phyloP scores from a whole-genome alignment of 805 yeast species.

The Kazachstania kunashirensis region DNA sequence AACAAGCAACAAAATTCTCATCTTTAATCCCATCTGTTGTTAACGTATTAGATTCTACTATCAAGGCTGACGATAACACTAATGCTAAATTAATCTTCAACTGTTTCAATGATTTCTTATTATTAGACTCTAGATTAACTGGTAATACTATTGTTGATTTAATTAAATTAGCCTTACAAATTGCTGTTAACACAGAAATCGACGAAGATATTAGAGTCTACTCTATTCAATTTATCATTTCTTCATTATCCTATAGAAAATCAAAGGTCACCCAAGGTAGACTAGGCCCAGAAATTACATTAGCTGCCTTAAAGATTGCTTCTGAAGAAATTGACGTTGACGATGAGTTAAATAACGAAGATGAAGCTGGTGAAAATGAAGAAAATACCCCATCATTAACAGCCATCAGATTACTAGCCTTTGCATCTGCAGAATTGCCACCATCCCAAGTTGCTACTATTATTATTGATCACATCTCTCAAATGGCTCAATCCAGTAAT shows the following conservation, averaged over 20 bases:
- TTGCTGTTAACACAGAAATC: constrained; percentile 52
- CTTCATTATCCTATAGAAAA: constrained; percentile 71
- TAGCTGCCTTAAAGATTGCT: constrained; percentile 65
- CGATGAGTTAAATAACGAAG: constrained; percentile 65
- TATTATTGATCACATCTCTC: constrained; percentile 53
- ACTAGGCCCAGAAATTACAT: constrained; percentile 72
- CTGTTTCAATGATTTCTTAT: constrained; percentile 69
- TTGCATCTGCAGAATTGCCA: constrained; percentile 75
- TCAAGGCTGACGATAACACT: constrained; percentile 61
- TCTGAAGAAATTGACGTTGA: constrained; percentile 76
- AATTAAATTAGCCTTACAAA: constrained; percentile 63
- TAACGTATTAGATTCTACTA: constrained; percentile 64
- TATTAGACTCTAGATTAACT: constrained; percentile 66
- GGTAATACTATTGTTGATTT: constrained; percentile 66
- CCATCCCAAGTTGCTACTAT: constrained; percentile 86
- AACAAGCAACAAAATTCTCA: constrained; percentile 45
- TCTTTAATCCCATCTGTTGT: constrained; percentile 71
- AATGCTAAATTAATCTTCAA: constrained; percentile 69
- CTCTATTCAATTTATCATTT: constrained; percentile 75
- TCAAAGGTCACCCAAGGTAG: constrained; percentile 69
- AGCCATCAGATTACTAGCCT: constrained; percentile 71
- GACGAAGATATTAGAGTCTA: constrained; percentile 78
- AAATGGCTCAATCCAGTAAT: constrained; percentile 52
- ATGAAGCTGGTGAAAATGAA: constrained; percentile 88
- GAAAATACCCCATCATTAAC: constrained; percentile 71